These are phyloP conservation scores for Quercus variabilis DNA, from an alignment of 306 rosid species.

Conservation along the genomic window DNA sequence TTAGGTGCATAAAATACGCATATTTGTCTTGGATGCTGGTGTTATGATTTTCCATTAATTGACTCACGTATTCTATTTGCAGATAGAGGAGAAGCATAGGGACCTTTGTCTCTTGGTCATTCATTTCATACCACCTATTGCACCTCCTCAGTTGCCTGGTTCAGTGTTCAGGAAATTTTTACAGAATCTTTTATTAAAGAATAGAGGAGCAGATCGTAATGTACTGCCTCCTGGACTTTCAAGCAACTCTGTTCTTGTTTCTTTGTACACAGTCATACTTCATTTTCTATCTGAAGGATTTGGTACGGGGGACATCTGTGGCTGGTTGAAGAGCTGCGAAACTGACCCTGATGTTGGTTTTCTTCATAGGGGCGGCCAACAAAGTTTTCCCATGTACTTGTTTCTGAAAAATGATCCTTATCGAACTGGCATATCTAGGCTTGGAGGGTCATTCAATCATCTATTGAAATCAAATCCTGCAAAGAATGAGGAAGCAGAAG, in stretches of 20 bases:
- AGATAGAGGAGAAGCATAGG: conserved; percentile 99
- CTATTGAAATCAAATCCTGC: conserved; percentile 59
- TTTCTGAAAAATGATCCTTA: conserved; percentile 70
- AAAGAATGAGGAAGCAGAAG: conserved; percentile 60
- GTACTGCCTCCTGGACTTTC: conserved; percentile 84
- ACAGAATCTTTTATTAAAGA: conserved; percentile 73
- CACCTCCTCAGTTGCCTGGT: conserved; percentile 88
- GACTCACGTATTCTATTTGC: conserved; percentile 17
- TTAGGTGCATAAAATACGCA: neutral
- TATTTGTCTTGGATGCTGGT: conserved; percentile 4
- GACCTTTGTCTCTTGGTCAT: conserved; percentile 89
- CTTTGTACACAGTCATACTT: conserved; percentile 82
- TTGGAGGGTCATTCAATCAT: conserved; percentile 90
- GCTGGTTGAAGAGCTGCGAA: conserved; percentile 77
- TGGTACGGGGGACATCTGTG: conserved; percentile 64
- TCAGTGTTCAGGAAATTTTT: conserved; percentile 81
- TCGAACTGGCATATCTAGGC: conserved; percentile 69
- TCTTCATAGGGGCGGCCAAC: conserved; percentile 95
- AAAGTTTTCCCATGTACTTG: conserved; percentile 67
- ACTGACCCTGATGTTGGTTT: conserved; percentile 66
- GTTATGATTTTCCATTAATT: conserved; percentile 7
- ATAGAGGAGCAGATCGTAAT: conserved; percentile 82
- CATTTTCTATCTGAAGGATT: conserved; percentile 95
- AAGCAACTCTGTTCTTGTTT: conserved; percentile 85
- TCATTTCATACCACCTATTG: conserved; percentile 83